Conservation (phyloP, 768 basidiomycete species). For the Kwoniella shandongensis region DNA sequence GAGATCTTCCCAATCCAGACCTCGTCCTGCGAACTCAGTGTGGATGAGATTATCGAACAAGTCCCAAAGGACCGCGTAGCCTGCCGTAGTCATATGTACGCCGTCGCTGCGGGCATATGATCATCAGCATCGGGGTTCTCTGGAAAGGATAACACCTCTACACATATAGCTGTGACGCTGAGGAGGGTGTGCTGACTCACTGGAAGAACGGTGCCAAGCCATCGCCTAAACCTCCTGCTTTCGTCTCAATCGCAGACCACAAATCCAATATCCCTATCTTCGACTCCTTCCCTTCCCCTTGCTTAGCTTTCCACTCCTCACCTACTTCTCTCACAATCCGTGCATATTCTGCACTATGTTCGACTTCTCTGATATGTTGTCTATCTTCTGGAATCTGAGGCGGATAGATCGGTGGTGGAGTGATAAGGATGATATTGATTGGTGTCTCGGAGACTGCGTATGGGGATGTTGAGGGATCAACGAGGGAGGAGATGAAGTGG, state of each 20-base stretch:
- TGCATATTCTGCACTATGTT: conserved; percentile 9
- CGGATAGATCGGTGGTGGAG: conserved; percentile 14
- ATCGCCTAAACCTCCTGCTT: conserved; percentile 23
- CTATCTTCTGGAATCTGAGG: not conserved
- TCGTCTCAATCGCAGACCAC: conserved; percentile 22
- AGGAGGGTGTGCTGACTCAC: not conserved
- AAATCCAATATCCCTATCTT: conserved; percentile 29
- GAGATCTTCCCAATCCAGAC: conserved; percentile 38
- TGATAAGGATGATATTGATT: conserved; percentile 28
- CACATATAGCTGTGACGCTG: conserved; percentile 12
- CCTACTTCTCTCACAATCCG: conserved; percentile 18
- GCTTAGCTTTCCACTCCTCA: conserved; percentile 10
- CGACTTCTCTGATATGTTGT: not conserved
- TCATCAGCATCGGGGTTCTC: too few relatives aligned
- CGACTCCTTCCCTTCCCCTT: conserved; percentile 19
- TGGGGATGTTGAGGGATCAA: not conserved
- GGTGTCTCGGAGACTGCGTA: conserved; percentile 8
- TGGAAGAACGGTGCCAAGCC: conserved; percentile 18
- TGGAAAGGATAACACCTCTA: conserved; percentile 11
- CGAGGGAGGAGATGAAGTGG: not conserved
- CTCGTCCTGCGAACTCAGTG: conserved; percentile 32
- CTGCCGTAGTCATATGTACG: conserved; percentile 70
- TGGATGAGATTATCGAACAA: conserved; percentile 22
- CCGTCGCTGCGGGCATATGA: conserved; percentile 60
- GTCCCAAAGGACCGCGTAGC: conserved; percentile 66